Percentiles rank a stretch among this genome's conserved stretches.
Evolutionary conservation across 176 grass and related monocot species (phyloP).

Genomic region (Triticum turgidum): DNA sequence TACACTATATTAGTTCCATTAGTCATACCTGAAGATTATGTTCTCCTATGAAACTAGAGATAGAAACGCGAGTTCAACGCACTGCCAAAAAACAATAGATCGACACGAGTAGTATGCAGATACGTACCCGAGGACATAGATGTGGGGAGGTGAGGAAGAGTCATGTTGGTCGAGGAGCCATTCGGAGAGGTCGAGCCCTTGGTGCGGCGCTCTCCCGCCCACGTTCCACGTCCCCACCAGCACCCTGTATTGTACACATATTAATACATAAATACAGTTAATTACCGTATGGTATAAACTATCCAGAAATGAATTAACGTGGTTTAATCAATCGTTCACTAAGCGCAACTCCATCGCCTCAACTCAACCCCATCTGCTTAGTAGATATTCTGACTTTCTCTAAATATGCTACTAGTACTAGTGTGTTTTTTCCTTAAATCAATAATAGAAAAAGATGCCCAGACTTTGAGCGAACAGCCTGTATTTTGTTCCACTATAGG

Average conservation of each 20-base stretch:
- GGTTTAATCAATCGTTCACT: too few species aligned
- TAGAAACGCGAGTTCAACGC: not conserved
- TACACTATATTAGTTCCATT: too few species aligned
- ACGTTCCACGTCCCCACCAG: slow-evolving; percentile 96
- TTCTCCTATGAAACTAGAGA: too few species aligned
- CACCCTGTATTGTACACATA: slow-evolving; percentile 30
- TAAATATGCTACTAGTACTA: not conserved
- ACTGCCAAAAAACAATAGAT: not conserved
- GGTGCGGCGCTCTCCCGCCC: slow-evolving; percentile 59
- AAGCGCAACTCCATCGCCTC: too few species aligned
- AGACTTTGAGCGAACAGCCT: not conserved
- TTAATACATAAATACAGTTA: not conserved
- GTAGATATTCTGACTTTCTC: not conserved
- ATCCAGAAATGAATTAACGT: too few species aligned
- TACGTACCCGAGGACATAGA: slow-evolving; percentile 84
- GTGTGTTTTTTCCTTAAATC: too few species aligned
- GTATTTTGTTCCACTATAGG: not conserved
- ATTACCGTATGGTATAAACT: too few species aligned
- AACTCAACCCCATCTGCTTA: not conserved
- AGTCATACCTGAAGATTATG: too few species aligned
- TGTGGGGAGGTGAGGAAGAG: slow-evolving; percentile 47
- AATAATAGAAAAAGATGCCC: not conserved
- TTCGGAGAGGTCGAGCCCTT: slow-evolving; percentile 49
- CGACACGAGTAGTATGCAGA: not conserved
- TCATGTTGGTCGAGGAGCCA: slow-evolving; percentile 53